phyloP scores from a whole-genome alignment of 2,329 filamentous ascomycete genomes.

The Xylariaceae sp. region DNA sequence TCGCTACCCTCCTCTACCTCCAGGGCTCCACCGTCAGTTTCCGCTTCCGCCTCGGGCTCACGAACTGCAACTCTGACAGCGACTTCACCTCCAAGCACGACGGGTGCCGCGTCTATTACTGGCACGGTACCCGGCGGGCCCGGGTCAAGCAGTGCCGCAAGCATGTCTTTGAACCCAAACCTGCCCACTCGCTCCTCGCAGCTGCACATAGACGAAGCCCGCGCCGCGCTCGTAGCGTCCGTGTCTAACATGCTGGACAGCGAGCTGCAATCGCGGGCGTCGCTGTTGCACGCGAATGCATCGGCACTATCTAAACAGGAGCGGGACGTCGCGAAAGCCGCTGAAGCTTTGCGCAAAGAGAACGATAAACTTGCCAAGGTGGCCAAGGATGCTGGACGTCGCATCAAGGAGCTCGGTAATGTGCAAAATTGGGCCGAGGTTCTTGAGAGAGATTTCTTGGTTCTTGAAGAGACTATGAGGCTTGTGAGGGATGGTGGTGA shows the following conservation, averaged over 20 bases:
- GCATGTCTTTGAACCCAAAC: slow-evolving; percentile 37
- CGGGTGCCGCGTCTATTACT: slow-evolving; percentile 7
- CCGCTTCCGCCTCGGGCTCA: slow-evolving; percentile 13
- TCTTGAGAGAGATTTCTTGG: slow-evolving; percentile 70
- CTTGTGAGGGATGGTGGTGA: slow-evolving; percentile 50
- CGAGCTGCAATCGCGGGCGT: slow-evolving; percentile 70
- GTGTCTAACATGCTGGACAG: slow-evolving; percentile 74
- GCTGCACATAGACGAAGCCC: slow-evolving; percentile 61
- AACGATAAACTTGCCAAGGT: slow-evolving; percentile 69
- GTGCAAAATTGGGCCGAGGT: slow-evolving; percentile 90
- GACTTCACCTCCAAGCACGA: slow-evolving; percentile 25
- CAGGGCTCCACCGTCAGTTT: slow-evolving; percentile 22
- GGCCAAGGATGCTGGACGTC: slow-evolving; percentile 65
- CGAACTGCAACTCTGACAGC: slow-evolving; percentile 13
- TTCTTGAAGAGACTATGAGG: slow-evolving; percentile 68
- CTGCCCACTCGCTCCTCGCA: slow-evolving; percentile 51
- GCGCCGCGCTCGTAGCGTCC: slow-evolving; percentile 63
- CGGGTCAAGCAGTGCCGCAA: slow-evolving; percentile 9
- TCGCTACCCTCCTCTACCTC: slow-evolving; percentile 21
- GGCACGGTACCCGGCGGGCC: slow-evolving; percentile 3
- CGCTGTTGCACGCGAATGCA: slow-evolving; percentile 72
- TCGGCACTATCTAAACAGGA: slow-evolving; percentile 71
- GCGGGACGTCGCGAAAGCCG: slow-evolving; percentile 65
- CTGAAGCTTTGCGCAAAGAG: slow-evolving; percentile 65
- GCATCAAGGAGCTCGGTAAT: slow-evolving; percentile 76